These are phyloP conservation scores for Echinochloa phyllopogon DNA, from an alignment of 176 grass and related monocot species.

Conservation along the genomic window DNA sequence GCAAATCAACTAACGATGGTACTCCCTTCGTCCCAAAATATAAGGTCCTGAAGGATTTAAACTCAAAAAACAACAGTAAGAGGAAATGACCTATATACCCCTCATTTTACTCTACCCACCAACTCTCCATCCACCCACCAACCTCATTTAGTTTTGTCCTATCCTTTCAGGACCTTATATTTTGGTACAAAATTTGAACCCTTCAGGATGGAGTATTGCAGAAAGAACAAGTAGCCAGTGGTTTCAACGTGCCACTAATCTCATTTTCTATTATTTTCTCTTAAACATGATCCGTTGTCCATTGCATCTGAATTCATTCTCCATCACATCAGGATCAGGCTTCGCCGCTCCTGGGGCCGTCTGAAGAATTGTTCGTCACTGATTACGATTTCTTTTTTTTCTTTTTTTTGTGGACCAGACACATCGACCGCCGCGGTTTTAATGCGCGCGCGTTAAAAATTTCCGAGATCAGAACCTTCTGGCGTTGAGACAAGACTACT, in stretches of 20 bases:
- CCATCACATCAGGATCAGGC: not conserved
- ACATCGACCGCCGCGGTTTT: not conserved
- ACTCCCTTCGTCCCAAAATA: no score
- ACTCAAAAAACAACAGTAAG: no score
- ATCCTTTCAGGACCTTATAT: no score
- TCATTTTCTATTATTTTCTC: no score
- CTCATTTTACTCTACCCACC: no score
- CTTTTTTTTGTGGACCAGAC: not conserved
- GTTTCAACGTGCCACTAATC: not conserved
- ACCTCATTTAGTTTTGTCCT: no score
- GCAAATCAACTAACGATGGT: not conserved
- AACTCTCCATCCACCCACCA: no score
- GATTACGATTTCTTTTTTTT: not conserved
- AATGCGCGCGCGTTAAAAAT: not conserved
- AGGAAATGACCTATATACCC: no score
- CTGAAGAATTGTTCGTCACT: not conserved
- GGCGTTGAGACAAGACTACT: slow-evolving; percentile 3
- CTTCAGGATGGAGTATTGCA: no score
- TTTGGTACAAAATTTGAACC: no score
- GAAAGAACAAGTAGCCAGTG: not conserved
- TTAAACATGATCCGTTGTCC: not conserved
- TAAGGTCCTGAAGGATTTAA: no score
- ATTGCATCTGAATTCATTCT: not conserved
- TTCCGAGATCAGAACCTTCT: slow-evolving; percentile 25
- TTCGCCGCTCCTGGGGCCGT: not conserved